Percentiles rank a stretch among this genome's conserved stretches.
phyloP scores from a whole-genome alignment of 352 stramenopile genomes.

The Pythium coloratum region DNA sequence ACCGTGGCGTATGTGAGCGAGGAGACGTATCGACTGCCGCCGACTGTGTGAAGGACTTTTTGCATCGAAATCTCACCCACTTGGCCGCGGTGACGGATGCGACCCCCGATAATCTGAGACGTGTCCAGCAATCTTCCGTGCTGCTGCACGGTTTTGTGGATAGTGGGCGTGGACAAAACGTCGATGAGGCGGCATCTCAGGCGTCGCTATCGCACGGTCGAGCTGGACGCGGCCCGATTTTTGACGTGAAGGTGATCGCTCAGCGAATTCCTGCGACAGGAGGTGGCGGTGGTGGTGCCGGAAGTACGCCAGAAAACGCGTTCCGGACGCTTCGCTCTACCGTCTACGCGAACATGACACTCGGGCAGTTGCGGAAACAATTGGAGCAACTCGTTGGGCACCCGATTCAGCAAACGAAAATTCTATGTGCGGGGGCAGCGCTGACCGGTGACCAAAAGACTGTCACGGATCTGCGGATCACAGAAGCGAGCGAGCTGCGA shows the following conservation, averaged over 20 bases:
- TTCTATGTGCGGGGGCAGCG: constrained; percentile 63
- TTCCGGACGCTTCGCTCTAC: constrained; percentile 57
- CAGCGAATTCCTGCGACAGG: constrained; percentile 64
- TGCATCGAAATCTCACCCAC: constrained; percentile 78
- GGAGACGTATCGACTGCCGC: constrained; percentile 35
- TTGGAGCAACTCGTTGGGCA: constrained; percentile 72
- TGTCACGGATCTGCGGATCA: constrained; percentile 75
- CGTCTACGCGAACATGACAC: constrained; percentile 79
- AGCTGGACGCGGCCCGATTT: constrained; percentile 68
- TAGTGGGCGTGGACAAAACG: constrained; percentile 4
- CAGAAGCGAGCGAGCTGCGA: constrained; percentile 71
- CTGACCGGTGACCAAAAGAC: constrained; percentile 83
- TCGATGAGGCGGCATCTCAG: constrained; percentile 27
- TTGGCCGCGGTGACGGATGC: constrained; percentile 52
- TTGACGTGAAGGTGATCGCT: constrained; percentile 77
- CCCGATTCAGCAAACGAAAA: constrained; percentile 80
- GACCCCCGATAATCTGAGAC: constrained; percentile 50
- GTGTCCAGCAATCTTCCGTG: constrained; percentile 79
- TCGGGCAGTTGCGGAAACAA: constrained; percentile 70
- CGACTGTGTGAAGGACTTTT: constrained; percentile 70
- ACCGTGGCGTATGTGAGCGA: constrained; percentile 56
- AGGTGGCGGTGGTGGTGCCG: constrained; percentile 29
- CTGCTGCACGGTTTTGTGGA: constrained; percentile 69
- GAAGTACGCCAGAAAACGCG: constrained; percentile 45
- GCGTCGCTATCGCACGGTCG: constrained; percentile 59